Conservation (phyloP, 306 rosid species). For the Gillenia trifoliata region DNA sequence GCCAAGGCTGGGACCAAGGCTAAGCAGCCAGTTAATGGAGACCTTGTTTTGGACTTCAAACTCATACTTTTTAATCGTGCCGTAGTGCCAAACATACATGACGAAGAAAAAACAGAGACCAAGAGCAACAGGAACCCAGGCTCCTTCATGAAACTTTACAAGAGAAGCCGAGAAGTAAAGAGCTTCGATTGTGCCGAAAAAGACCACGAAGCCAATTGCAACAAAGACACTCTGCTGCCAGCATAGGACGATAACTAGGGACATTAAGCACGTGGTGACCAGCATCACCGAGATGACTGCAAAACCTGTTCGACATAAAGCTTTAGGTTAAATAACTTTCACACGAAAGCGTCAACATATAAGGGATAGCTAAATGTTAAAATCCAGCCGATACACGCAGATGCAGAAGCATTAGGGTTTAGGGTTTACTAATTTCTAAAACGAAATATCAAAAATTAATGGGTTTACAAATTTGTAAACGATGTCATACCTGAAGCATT, state of each 20-base stretch:
- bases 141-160: conserved; percentile 80
- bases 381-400: background rate
- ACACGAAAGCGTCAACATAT: background rate
- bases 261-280: conserved; percentile 97
- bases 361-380: background rate
- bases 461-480: background rate
- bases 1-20: conserved; percentile 76
- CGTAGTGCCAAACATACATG: conserved; percentile 92
- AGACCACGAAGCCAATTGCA: conserved; percentile 56
- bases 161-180: conserved; percentile 94
- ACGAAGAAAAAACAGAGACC: conserved; percentile 40
- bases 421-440: background rate
- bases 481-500: conserved; percentile 79
- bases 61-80: conserved; percentile 71
- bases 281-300: conserved; percentile 95
- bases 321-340: conserved; percentile 11
- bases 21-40: conserved; percentile 77
- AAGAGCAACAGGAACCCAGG: conserved; percentile 83
- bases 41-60: conserved; percentile 89
- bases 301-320: conserved; percentile 59
- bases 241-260: conserved; percentile 79
- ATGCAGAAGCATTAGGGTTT: background rate
- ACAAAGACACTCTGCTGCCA: conserved; percentile 65
- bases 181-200: conserved; percentile 80
- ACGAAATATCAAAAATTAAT: background rate